Evolutionary conservation across 768 basidiomycete species (phyloP).

Genomic region (Lentinula lateritia): DNA sequence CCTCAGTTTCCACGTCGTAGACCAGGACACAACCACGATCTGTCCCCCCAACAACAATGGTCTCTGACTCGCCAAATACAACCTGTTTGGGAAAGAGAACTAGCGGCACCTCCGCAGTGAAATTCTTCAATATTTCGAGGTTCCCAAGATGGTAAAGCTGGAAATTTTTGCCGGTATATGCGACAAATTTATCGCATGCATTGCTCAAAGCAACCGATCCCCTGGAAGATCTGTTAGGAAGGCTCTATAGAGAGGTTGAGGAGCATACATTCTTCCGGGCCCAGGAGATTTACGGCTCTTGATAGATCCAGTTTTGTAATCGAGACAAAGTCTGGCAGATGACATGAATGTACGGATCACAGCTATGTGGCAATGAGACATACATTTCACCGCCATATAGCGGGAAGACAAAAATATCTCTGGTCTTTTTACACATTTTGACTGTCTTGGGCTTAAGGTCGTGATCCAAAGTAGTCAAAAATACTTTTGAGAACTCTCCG

Average conservation of each 20-base stretch:
- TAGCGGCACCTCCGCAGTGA: background rate
- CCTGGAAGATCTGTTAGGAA: background rate
- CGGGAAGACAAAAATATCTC: background rate
- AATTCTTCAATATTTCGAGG: background rate
- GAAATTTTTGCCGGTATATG: constrained; percentile 2
- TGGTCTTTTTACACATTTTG: background rate
- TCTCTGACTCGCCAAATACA: background rate
- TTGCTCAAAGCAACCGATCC: background rate
- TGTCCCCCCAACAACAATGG: background rate
- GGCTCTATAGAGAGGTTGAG: too few species aligned
- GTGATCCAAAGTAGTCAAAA: background rate
- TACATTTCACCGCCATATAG: background rate
- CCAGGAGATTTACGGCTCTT: background rate
- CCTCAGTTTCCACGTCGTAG: background rate
- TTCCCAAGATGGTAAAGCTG: background rate
- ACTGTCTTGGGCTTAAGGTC: background rate
- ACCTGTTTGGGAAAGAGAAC: background rate
- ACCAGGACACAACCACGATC: constrained; percentile 1
- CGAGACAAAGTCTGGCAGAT: background rate
- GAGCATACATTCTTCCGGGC: background rate
- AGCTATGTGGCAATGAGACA: background rate
- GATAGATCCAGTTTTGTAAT: background rate
- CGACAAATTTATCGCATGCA: background rate
- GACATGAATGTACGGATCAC: background rate
- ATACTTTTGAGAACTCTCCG: background rate